These are phyloP conservation scores for Fusarium begoniae DNA, from an alignment of 2,329 filamentous ascomycete species.

Conservation along the genomic window DNA sequence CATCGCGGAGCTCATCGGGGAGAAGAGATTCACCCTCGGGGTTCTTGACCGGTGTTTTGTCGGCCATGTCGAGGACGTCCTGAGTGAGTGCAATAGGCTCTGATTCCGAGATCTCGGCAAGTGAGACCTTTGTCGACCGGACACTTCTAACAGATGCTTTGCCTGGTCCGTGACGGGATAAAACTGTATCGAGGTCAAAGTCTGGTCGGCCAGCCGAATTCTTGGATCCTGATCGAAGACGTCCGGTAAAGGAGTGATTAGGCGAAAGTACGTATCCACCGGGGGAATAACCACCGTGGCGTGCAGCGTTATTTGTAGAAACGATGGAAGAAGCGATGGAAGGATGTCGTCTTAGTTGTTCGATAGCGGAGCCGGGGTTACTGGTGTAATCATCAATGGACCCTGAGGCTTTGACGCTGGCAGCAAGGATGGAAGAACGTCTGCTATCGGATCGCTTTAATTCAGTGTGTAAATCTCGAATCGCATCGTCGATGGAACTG, in stretches of 20 bases:
- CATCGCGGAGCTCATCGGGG: constrained; percentile 50
- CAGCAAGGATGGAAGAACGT: constrained; percentile 68
- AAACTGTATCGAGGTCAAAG: constrained; percentile 51
- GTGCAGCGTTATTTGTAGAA: constrained; percentile 72
- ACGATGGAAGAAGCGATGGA: constrained; percentile 70
- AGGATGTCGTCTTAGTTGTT: constrained; percentile 53
- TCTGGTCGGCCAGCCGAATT: constrained; percentile 55
- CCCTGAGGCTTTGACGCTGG: constrained; percentile 50
- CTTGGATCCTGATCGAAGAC: constrained; percentile 65
- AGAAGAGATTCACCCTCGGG: constrained; percentile 52
- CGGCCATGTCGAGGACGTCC: constrained; percentile 64
- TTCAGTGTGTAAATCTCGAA: constrained; percentile 76
- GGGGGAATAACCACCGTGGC: constrained; percentile 76
- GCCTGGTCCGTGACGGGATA: constrained; percentile 63
- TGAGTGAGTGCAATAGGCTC: constrained; percentile 62
- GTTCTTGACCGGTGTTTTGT: constrained; percentile 52
- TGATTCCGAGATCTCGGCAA: constrained; percentile 67
- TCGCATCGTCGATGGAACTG: constrained; percentile 81
- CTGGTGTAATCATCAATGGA: constrained; percentile 44
- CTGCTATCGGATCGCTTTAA: constrained; percentile 75
- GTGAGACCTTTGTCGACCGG: constrained; percentile 59
- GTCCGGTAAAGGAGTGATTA: constrained; percentile 67
- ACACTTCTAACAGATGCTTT: constrained; percentile 63
- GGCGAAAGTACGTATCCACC: constrained; percentile 75
- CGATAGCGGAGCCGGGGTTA: constrained; percentile 37